Evolutionary conservation across 2,329 filamentous ascomycete species (phyloP).

Genomic region (Fusarium tjaetaba): DNA sequence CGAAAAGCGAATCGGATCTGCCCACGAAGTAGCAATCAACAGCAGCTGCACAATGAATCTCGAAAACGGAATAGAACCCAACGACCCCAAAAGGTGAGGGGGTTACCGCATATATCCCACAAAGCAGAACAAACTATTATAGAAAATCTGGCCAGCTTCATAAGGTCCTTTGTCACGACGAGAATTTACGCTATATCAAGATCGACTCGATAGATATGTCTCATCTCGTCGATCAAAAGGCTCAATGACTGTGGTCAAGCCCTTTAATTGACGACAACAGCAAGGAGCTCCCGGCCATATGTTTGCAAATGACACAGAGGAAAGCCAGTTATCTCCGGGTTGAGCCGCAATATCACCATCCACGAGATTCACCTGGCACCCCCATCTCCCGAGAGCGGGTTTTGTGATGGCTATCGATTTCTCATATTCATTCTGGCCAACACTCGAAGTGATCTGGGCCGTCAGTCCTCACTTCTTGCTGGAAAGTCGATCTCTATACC

Average conservation of each 20-base stretch:
- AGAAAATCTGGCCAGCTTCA: background rate
- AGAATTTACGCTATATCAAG: background rate
- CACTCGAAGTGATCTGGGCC: background rate
- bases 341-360: background rate
- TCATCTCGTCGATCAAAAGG: background rate
- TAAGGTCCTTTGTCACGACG: rapidly evolving
- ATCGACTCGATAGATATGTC: background rate
- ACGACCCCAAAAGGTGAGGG: too few relatives aligned
- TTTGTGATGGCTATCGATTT: background rate
- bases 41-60: background rate
- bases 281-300: too few relatives aligned
- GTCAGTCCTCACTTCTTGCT: background rate
- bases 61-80: background rate
- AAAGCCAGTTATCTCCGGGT: background rate
- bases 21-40: background rate
- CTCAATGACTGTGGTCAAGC: background rate
- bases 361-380: background rate
- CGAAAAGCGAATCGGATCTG: background rate
- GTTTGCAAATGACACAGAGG: background rate
- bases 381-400: background rate
- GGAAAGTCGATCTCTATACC: background rate
- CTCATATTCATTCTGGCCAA: background rate
- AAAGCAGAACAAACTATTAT: background rate
- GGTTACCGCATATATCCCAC: background rate
- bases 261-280: background rate